These are phyloP conservation scores for Stereum hirsutum DNA, from an alignment of 1,284 basidiomycete genomes.

Conservation along the genomic window DNA sequence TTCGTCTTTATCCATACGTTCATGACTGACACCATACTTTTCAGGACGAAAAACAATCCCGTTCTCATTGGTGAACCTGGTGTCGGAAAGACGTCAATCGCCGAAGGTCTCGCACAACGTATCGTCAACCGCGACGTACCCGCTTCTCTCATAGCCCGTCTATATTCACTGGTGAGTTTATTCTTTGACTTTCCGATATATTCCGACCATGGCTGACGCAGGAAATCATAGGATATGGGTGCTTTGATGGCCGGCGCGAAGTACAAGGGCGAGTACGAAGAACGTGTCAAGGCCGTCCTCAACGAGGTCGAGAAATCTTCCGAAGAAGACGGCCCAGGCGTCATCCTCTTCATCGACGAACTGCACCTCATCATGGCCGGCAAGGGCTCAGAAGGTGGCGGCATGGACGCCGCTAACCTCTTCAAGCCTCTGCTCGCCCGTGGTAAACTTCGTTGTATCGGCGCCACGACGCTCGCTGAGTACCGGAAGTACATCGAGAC, in stretches of 20 bases:
- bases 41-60: slow-evolving; percentile 86
- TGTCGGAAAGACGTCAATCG: slow-evolving; percentile 91
- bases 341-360: slow-evolving; percentile 96
- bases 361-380: slow-evolving; percentile 90
- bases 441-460: slow-evolving; percentile 86
- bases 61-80: slow-evolving; percentile 92
- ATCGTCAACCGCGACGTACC: slow-evolving; percentile 95
- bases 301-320: slow-evolving; percentile 91
- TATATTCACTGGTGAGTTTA: slow-evolving; percentile 82
- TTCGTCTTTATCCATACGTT: background rate
- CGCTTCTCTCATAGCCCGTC: slow-evolving; percentile 73
- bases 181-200: too few species aligned
- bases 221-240: too few species aligned
- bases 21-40: slow-evolving; percentile 11
- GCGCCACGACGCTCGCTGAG: slow-evolving; percentile 90
- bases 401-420: slow-evolving; percentile 83
- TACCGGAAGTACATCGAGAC: slow-evolving; percentile 97
- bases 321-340: slow-evolving; percentile 65
- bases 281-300: slow-evolving; percentile 89
- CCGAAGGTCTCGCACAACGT: slow-evolving; percentile 93
- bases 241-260: slow-evolving; percentile 95
- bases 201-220: too few species aligned
- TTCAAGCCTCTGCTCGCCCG: slow-evolving; percentile 88
- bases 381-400: slow-evolving; percentile 62
- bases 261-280: slow-evolving; percentile 97